phyloP scores from a whole-genome alignment of 352 stramenopile species.

The Phytophthora agathidicida region DNA sequence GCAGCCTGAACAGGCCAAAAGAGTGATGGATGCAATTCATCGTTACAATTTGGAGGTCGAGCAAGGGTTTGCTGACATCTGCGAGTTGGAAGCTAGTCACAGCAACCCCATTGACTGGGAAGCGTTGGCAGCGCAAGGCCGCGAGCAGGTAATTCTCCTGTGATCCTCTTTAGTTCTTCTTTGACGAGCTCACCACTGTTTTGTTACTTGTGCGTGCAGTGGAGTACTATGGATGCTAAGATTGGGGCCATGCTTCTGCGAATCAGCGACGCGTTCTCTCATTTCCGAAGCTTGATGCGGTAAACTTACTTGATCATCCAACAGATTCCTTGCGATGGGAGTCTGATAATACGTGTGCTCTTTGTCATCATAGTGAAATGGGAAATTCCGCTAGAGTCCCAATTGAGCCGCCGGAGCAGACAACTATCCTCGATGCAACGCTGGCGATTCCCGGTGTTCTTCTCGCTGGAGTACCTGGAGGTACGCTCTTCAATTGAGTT shows the following conservation, averaged over 20 bases:
- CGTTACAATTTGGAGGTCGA: constrained; percentile 46
- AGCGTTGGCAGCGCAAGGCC: constrained; percentile 13
- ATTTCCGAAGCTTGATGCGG: constrained; percentile 85
- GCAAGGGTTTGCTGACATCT: constrained; percentile 29
- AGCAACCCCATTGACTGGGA: constrained; percentile 23
- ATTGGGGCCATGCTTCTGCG: constrained; percentile 53
- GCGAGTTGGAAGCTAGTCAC: constrained; percentile 24
- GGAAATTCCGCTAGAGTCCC: constrained; percentile 88
- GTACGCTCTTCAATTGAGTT: constrained; percentile 28
- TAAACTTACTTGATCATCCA: constrained; percentile 25
- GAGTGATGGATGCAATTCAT: constrained; percentile 43
- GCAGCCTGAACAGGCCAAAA: constrained; percentile 34
- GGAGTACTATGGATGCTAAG: constrained; percentile 33
- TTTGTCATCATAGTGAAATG: constrained; percentile 70
- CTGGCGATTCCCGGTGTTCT: constrained; percentile 93
- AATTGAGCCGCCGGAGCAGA: constrained; percentile 94
- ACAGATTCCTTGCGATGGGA: no score
- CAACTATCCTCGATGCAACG: constrained; percentile 92
- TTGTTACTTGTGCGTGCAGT: constrained; percentile 39
- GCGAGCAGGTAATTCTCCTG: constrained; percentile 32
- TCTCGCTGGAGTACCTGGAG: constrained; percentile 93
- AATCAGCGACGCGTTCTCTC: constrained; percentile 77
- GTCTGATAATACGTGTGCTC: no score
- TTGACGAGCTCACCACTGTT: not conserved
- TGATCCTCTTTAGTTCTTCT: not conserved